Percentiles rank a stretch among this genome's conserved stretches.
Conservation (phyloP, 1,284 basidiomycete genomes). For the Leccinum pachyderme region DNA sequence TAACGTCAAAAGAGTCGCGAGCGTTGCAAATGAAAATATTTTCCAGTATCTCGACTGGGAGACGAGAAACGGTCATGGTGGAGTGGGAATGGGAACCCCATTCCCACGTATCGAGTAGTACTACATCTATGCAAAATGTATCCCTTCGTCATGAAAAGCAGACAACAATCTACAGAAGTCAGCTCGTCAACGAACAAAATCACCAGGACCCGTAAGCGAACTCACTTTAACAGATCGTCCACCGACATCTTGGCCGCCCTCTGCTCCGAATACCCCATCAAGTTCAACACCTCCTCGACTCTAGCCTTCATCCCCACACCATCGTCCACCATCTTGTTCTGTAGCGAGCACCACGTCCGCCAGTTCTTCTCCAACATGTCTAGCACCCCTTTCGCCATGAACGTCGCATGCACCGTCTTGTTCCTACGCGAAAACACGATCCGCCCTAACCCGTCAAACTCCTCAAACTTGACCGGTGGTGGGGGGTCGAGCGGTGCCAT, state of each 20-base stretch:
- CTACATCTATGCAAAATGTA: conserved; percentile 53
- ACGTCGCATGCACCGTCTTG: conserved; percentile 88
- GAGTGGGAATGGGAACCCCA: no score
- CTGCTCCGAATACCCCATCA: conserved; percentile 62
- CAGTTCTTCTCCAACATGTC: conserved; percentile 95
- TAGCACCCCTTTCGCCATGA: conserved; percentile 89
- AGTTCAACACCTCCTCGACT: conserved; percentile 75
- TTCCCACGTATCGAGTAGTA: neutral
- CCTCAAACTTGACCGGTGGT: conserved; percentile 93
- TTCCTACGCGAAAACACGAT: conserved; percentile 91
- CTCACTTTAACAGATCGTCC: conserved; percentile 74
- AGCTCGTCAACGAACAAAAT: conserved; percentile 1
- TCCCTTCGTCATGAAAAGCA: conserved; percentile 55
- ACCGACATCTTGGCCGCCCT: conserved; percentile 81
- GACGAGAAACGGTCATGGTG: no score
- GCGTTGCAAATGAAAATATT: neutral
- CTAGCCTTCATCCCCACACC: conserved; percentile 67
- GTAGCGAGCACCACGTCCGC: conserved; percentile 90
- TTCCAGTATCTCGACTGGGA: neutral
- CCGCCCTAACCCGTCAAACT: conserved; percentile 93
- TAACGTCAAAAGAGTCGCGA: neutral
- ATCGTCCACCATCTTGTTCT: conserved; percentile 78
- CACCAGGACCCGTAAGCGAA: conserved; percentile 19
- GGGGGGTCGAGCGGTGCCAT: conserved; percentile 94
- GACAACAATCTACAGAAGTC: conserved; percentile 48